Evolutionary conservation across 306 rosid species (phyloP), one percentile per base, ranked within the genome.

Genomic region (Sophora flavescens): DNA sequence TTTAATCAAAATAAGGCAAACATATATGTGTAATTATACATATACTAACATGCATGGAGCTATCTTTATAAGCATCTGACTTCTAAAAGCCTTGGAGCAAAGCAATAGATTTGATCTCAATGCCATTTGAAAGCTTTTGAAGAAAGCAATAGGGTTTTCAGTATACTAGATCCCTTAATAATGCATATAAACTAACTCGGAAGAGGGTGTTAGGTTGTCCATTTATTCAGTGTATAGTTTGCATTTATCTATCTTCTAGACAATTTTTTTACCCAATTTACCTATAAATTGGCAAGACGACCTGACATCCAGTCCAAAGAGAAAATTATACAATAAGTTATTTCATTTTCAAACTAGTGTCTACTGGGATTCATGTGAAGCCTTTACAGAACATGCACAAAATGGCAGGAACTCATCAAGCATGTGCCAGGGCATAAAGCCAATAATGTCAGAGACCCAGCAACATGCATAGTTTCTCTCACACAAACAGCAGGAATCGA

Each of bases 291-390:
- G 1, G 41, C 58, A 28, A 64, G 6, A 66, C 4, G 9, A 70
- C 39, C 71, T 78, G 12, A 68, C 39, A n/a, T 16, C 12, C 38
- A 57, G n/a, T 72, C 36, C 18, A n/a, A 44, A 33, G 14, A 51
- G 9, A 36, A 73, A 50, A 47, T 45, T 2, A 38, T 38, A 48
- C 26, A 59, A 58, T 59, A 50, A 73, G 36, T 36, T 45, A 14
- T 44, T 73, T 65, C 36, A 56, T 22, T 80, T 57, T 36, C 78
- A 79, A 64, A 79, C 68, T 13, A 52, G 60, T 30, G 51, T 11
- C 66, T 8, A 50, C 4, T 50, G 66, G 14, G n/a, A 32, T 42
- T 41, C 66, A 74, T 22, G 13, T 17, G 12, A 76, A 39, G 36
- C 44, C 48, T 35, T 15, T 30, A 18, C 39, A 33, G 30, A 61